These are phyloP conservation scores for Myochromella boudieri DNA, from an alignment of 768 basidiomycete genomes.

Conservation along the genomic window DNA sequence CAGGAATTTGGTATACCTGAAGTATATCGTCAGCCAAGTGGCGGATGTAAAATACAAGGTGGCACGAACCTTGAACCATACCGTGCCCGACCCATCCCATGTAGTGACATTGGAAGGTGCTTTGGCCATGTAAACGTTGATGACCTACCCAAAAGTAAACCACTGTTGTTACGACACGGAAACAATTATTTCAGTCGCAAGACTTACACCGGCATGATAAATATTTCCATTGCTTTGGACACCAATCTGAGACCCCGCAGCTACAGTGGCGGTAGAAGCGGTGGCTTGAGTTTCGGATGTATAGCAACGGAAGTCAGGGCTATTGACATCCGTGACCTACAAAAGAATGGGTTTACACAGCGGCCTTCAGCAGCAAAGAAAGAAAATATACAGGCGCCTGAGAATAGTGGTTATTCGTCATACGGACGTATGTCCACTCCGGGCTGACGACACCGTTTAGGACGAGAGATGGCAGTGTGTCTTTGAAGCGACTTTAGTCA, in stretches of 20 bases:
- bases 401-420: slow-evolving; percentile 17
- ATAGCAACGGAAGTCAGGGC: slow-evolving; percentile 29
- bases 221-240: slow-evolving; percentile 30
- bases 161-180: neutral
- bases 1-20: slow-evolving; percentile 40
- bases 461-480: slow-evolving; percentile 19
- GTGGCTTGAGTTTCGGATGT: slow-evolving; percentile 22
- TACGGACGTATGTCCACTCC: slow-evolving; percentile 19
- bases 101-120: slow-evolving; percentile 30
- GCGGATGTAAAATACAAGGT: neutral
- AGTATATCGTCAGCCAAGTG: neutral
- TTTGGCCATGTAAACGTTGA: slow-evolving; percentile 35
- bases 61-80: slow-evolving; percentile 41
- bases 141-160: slow-evolving; percentile 11
- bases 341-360: neutral
- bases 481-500: slow-evolving; percentile 3
- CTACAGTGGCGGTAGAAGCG: slow-evolving; percentile 27
- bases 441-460: slow-evolving; percentile 15
- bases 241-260: slow-evolving; percentile 31
- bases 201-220: slow-evolving; percentile 32
- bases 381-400: slow-evolving; percentile 13
- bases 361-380: neutral
- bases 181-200: neutral
- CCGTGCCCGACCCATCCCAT: slow-evolving; percentile 39
- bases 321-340: slow-evolving; percentile 27